Conservation (phyloP, 768 basidiomycete species). For the Trametes cubensis region DNA sequence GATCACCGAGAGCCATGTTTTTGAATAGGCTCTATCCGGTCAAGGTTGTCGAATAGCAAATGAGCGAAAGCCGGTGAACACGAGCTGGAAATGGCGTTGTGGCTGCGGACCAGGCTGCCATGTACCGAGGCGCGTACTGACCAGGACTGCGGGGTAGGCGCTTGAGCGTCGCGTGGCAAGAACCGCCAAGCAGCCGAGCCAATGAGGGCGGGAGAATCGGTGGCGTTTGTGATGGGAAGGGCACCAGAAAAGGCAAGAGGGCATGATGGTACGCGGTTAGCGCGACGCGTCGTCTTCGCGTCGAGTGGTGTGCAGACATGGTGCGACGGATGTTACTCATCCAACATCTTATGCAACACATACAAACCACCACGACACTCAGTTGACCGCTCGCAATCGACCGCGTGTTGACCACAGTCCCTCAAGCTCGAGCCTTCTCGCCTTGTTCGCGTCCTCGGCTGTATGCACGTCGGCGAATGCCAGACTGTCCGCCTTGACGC, state of each 20-base stretch:
- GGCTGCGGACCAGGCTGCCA: too few relatives aligned
- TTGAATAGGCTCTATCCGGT: neutral
- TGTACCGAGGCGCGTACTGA: too few relatives aligned
- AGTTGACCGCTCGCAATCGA: neutral
- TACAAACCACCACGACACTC: too few relatives aligned
- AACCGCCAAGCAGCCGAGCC: neutral
- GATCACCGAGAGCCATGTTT: slow-evolving; percentile 19
- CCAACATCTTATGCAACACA: too few relatives aligned
- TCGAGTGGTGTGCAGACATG: neutral
- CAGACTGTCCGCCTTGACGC: slow-evolving; percentile 17
- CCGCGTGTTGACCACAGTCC: neutral
- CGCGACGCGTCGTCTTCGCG: neutral
- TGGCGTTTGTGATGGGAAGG: neutral
- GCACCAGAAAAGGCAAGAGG: neutral
- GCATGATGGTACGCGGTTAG: neutral
- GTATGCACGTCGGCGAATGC: slow-evolving; percentile 1
- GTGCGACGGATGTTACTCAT: too few relatives aligned
- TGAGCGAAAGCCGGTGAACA: too few relatives aligned
- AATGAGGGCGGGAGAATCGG: neutral
- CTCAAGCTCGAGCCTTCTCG: neutral
- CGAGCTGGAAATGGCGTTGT: too few relatives aligned
- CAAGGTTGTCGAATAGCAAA: neutral
- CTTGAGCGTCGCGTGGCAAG: too few relatives aligned
- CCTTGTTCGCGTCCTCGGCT: slow-evolving; percentile 8
- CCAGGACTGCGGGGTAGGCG: too few relatives aligned